A percentile compares a stretch with the other conserved stretches of the same genome.
Evolutionary conservation across 2,329 filamentous ascomycete genomes (phyloP).

Genomic region (Fusarium buharicum): DNA sequence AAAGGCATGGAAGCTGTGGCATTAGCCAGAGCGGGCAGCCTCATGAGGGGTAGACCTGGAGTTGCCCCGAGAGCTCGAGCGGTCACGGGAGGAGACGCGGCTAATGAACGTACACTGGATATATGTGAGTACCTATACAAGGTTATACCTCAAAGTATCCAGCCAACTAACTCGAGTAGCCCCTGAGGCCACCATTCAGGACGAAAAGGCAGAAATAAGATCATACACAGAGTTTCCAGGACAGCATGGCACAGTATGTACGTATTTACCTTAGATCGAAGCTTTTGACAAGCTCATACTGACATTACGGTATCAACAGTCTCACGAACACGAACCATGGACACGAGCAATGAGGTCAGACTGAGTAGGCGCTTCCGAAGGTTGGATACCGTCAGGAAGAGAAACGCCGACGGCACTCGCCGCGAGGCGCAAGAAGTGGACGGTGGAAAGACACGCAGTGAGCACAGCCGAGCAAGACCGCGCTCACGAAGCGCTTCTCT

Average conservation of each 20-base stretch:
- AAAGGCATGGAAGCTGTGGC: slow-evolving; percentile 58
- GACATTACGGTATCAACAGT: slow-evolving; percentile 22
- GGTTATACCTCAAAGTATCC: neutral
- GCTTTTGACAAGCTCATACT: neutral
- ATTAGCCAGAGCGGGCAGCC: slow-evolving; percentile 55
- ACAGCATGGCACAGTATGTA: slow-evolving; percentile 33
- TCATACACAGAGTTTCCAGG: slow-evolving; percentile 3
- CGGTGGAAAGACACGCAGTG: slow-evolving; percentile 5
- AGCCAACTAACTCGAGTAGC: slow-evolving; percentile 12
- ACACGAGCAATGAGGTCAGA: slow-evolving; percentile 47
- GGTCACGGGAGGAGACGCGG: neutral
- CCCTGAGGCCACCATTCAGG: neutral
- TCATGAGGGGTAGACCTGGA: slow-evolving; percentile 40
- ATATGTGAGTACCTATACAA: slow-evolving; percentile 9
- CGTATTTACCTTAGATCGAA: neutral
- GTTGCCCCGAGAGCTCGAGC: neutral
- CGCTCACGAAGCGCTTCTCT: neutral
- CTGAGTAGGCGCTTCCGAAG: slow-evolving; percentile 43
- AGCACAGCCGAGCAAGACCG: slow-evolving; percentile 12
- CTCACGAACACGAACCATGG: slow-evolving; percentile 34
- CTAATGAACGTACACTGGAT: neutral
- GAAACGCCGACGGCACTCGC: slow-evolving; percentile 3
- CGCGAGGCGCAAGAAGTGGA: slow-evolving; percentile 9
- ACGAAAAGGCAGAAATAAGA: neutral
- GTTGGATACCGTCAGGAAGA: slow-evolving; percentile 14